Percentiles rank a stretch among this genome's conserved stretches.
Evolutionary conservation across 2,329 filamentous ascomycete species (phyloP).

Genomic region (Neofusicoccum kwambonambiense): DNA sequence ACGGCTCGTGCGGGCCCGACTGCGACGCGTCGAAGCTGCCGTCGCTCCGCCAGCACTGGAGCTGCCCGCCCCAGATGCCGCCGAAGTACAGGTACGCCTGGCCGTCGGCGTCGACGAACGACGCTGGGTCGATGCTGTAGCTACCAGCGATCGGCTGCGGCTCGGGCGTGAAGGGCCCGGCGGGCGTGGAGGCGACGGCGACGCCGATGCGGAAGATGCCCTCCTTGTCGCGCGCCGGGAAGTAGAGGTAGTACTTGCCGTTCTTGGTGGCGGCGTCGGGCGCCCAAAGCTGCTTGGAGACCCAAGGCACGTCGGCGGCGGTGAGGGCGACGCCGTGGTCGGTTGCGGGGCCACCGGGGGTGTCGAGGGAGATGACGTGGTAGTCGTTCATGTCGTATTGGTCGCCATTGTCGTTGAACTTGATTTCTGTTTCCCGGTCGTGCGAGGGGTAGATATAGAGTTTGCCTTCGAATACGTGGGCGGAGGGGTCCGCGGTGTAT

Average conservation of each 20-base stretch:
- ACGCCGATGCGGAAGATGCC: constrained; percentile 74
- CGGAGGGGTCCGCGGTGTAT: constrained; percentile 78
- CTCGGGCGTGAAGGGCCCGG: constrained; percentile 69
- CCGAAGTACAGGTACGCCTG: constrained; percentile 72
- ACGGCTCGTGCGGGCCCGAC: constrained; percentile 60
- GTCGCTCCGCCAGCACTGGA: constrained; percentile 67
- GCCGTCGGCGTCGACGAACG: constrained; percentile 69
- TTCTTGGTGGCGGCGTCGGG: constrained; percentile 70
- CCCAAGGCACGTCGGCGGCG: constrained; percentile 70
- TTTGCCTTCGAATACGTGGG: constrained; percentile 73
- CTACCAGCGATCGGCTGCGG: constrained; percentile 64
- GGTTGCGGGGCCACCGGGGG: constrained; percentile 58
- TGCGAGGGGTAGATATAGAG: constrained; percentile 81
- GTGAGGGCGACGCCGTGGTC: constrained; percentile 72
- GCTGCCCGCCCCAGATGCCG: constrained; percentile 76
- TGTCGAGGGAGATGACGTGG: constrained; percentile 69
- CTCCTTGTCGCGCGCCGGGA: constrained; percentile 70
- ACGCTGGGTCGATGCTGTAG: constrained; percentile 75
- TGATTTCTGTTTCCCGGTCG: constrained; percentile 71
- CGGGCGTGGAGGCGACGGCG: constrained; percentile 61
- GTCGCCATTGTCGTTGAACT: constrained; percentile 80
- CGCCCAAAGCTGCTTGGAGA: constrained; percentile 76
- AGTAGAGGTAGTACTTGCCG: constrained; percentile 74
- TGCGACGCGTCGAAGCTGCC: constrained; percentile 58
- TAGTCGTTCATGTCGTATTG: constrained; percentile 85